phyloP scores from a whole-genome alignment of 106 monocot species.

The Agapanthus africanus region DNA sequence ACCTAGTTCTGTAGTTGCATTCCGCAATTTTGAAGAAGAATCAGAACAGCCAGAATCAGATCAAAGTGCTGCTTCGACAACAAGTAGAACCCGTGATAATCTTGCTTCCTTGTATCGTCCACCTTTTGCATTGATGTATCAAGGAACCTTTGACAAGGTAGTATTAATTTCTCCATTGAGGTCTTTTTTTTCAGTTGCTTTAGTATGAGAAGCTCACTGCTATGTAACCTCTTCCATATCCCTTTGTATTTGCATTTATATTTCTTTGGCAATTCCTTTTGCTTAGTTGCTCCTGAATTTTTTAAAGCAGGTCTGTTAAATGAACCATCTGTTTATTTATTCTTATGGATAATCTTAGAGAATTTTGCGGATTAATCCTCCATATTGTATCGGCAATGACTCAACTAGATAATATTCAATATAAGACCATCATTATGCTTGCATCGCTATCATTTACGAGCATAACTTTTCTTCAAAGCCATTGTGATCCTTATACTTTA shows the following conservation, averaged over 20 bases:
- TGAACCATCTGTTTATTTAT: not conserved
- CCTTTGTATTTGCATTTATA: too few species aligned
- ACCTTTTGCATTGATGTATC: conserved; percentile 64
- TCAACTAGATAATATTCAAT: not conserved
- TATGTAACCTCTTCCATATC: not conserved
- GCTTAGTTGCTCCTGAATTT: not conserved
- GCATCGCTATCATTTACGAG: too few species aligned
- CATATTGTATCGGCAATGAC: not conserved
- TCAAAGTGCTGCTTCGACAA: conserved; percentile 38
- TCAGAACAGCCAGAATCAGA: conserved; percentile 46
- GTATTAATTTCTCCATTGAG: not conserved
- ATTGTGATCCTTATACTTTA: too few species aligned
- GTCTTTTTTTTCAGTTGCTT: not conserved
- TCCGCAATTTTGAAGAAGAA: conserved; percentile 70
- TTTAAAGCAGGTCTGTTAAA: not conserved
- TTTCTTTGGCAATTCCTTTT: not conserved
- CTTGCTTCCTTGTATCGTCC: conserved; percentile 88
- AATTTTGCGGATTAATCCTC: not conserved
- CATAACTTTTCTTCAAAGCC: too few species aligned
- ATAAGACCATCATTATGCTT: not conserved
- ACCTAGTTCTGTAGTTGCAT: conserved; percentile 49
- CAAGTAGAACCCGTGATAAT: conserved; percentile 42
- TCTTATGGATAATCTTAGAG: not conserved
- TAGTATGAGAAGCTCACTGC: not conserved
- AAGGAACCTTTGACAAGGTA: conserved; percentile 77